phyloP scores from a whole-genome alignment of 345 rosid species.

The Balakata baccata region DNA sequence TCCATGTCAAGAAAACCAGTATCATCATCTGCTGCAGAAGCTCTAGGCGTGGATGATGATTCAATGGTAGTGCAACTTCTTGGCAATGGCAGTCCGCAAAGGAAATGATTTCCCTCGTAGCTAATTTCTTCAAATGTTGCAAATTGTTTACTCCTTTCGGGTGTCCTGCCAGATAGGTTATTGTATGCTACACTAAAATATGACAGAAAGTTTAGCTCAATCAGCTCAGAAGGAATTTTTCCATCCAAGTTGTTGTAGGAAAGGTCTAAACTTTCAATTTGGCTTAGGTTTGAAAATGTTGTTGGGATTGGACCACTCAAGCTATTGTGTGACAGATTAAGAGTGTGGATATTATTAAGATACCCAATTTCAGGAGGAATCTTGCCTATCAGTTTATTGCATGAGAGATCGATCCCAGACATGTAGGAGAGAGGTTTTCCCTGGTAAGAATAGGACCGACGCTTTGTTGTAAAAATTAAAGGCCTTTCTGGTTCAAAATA shows the following conservation, averaged over 20 bases:
- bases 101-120: slow-evolving; percentile 24
- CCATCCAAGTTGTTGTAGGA: slow-evolving; percentile 20
- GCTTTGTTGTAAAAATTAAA: slow-evolving; percentile 13
- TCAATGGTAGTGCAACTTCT: not conserved
- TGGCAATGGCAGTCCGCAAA: slow-evolving; percentile 26
- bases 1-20: slow-evolving; percentile 6
- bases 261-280: slow-evolving; percentile 21
- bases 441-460: slow-evolving; percentile 3
- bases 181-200: slow-evolving; percentile 35
- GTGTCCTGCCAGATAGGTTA: slow-evolving; percentile 32
- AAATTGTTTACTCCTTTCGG: slow-evolving; percentile 8
- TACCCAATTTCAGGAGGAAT: slow-evolving; percentile 32
- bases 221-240: not conserved
- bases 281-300: slow-evolving; percentile 5
- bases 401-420: slow-evolving; percentile 39
- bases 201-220: not conserved
- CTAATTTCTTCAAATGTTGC: slow-evolving; percentile 18
- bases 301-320: slow-evolving; percentile 8
- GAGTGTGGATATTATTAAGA: slow-evolving; percentile 1
- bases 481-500: not conserved
- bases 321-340: slow-evolving; percentile 7
- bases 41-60: not conserved
- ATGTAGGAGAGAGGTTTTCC: not conserved
- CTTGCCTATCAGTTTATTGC: slow-evolving; percentile 28
- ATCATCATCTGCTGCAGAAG: not conserved